Evolutionary conservation across 345 rosid species (phyloP).

Genomic region (Cardiospermum halicacabum): DNA sequence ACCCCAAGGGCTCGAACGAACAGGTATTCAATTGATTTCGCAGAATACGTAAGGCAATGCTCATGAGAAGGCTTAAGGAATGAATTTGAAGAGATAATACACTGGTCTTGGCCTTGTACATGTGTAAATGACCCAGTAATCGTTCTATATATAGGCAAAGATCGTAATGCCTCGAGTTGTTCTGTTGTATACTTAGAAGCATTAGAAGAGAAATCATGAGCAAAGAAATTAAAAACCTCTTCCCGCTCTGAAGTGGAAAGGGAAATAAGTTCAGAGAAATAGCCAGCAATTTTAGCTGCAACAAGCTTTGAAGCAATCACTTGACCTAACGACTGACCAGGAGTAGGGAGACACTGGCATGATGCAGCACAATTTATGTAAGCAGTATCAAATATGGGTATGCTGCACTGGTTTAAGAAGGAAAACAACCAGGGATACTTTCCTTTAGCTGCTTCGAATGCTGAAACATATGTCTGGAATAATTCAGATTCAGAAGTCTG

Average conservation of each 20-base stretch:
- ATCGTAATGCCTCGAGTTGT: conserved; percentile 68
- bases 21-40: conserved; percentile 58
- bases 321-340: conserved; percentile 70
- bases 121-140: conserved; percentile 57
- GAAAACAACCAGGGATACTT: conserved; percentile 76
- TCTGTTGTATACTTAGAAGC: conserved; percentile 54
- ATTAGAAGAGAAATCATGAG: conserved; percentile 58
- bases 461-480: conserved; percentile 42
- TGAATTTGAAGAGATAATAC: conserved; percentile 72
- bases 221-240: conserved; percentile 74
- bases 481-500: conserved; percentile 36
- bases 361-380: conserved; percentile 69
- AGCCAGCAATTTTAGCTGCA: conserved; percentile 68
- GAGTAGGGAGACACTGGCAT: conserved; percentile 62
- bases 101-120: conserved; percentile 54
- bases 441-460: conserved; percentile 43
- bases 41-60: conserved; percentile 56
- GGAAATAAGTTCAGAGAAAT: conserved; percentile 55
- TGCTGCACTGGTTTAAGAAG: conserved; percentile 76
- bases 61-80: conserved; percentile 75
- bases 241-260: conserved; percentile 56
- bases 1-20: conserved; percentile 80
- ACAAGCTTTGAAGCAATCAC: conserved; percentile 83
- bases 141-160: conserved; percentile 81
- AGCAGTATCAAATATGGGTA: conserved; percentile 69